A percentile compares a stretch with the other conserved stretches of the same genome.
Conservation (phyloP, 345 rosid species). For the Nasturtium officinale region DNA sequence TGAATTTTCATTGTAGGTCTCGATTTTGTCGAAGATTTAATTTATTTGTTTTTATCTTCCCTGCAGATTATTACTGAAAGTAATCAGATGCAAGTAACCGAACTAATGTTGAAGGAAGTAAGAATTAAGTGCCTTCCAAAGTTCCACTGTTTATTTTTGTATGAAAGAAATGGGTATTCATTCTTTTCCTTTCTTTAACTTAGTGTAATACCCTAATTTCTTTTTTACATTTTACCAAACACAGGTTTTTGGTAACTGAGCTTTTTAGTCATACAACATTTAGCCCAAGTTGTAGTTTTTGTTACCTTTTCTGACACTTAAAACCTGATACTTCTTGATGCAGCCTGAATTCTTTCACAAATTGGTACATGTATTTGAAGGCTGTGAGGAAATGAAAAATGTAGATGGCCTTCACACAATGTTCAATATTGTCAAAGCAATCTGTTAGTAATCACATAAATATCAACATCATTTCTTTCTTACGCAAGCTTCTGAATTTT, state of each 20-base stretch:
- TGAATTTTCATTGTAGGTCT: not conserved
- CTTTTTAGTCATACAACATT: not conserved
- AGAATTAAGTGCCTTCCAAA: conserved; percentile 37
- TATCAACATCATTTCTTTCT: conserved; percentile 21
- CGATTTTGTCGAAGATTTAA: not conserved
- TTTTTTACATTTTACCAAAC: not conserved
- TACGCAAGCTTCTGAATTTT: conserved; percentile 20
- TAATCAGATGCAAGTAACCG: conserved; percentile 72
- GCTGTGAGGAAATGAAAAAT: conserved; percentile 68
- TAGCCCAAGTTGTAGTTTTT: conserved; percentile 3
- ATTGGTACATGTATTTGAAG: conserved; percentile 70
- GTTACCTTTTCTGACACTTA: not conserved
- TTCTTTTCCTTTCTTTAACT: conserved; percentile 13
- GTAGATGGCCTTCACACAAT: conserved; percentile 76
- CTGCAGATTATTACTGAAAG: conserved; percentile 64
- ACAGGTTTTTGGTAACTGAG: conserved; percentile 14
- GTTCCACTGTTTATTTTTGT: conserved; percentile 19
- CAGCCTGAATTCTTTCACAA: conserved; percentile 80
- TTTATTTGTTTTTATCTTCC: conserved; percentile 19
- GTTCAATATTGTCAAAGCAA: conserved; percentile 78
- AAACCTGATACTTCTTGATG: conserved; percentile 38
- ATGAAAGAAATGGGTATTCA: not conserved
- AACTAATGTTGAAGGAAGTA: conserved; percentile 77
- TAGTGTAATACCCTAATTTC: conserved; percentile 1
- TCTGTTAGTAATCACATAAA: conserved; percentile 58